phyloP scores from a whole-genome alignment of 768 basidiomycete species.

The Boletus huronensis region DNA sequence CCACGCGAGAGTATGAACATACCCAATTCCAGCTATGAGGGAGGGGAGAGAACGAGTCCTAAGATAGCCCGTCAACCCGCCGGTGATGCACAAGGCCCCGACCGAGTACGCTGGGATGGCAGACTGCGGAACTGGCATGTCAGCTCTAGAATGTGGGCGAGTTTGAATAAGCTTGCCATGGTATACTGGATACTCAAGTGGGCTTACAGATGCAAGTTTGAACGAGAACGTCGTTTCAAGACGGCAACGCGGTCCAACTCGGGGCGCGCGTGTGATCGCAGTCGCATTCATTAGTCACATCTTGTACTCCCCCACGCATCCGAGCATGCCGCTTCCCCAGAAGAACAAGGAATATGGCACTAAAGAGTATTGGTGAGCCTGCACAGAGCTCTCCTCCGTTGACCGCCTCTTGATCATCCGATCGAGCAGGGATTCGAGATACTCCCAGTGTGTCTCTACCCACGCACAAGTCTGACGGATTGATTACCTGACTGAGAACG shows the following conservation, averaged over 20 bases:
- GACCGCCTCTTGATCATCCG: neutral
- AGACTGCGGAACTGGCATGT: slow-evolving; percentile 48
- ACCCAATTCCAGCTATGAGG: slow-evolving; percentile 79
- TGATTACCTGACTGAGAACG: slow-evolving; percentile 3
- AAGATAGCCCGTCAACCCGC: slow-evolving; percentile 70
- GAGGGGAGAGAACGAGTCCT: slow-evolving; percentile 78
- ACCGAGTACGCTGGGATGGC: slow-evolving; percentile 78
- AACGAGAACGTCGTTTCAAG: neutral
- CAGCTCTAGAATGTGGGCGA: slow-evolving; percentile 9
- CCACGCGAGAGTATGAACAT: slow-evolving; percentile 19
- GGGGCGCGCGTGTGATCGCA: slow-evolving; percentile 17
- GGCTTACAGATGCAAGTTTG: slow-evolving; percentile 20
- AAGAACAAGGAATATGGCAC: slow-evolving; percentile 68
- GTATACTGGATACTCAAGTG: slow-evolving; percentile 9
- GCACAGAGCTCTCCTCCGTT: neutral
- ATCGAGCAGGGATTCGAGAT: slow-evolving; percentile 59
- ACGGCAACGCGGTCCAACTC: neutral
- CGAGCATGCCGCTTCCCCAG: slow-evolving; percentile 44
- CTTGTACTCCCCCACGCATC: neutral
- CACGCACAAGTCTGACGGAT: neutral
- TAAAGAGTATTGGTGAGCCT: slow-evolving; percentile 62
- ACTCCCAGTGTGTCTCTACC: slow-evolving; percentile 48
- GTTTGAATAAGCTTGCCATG: slow-evolving; percentile 28
- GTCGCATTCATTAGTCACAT: neutral
- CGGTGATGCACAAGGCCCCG: slow-evolving; percentile 72